Evolutionary conservation across 23 red algal species (phyloP).

Genomic region (Chondrus crispus): DNA sequence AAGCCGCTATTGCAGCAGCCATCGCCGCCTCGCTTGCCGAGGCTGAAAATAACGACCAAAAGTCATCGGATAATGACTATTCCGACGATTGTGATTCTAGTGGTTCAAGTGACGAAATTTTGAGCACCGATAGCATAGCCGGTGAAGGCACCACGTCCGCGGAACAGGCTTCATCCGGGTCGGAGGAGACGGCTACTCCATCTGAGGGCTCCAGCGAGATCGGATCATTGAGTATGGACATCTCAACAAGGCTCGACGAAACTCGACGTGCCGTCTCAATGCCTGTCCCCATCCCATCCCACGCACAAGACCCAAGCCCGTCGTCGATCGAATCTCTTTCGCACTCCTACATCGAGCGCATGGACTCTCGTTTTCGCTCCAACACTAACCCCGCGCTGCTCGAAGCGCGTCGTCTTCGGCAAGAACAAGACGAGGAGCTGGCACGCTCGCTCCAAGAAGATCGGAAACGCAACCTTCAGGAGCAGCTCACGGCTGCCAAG

Average conservation of each 20-base stretch:
- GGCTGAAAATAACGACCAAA: background rate
- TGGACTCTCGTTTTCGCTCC: slow-evolving; percentile 48
- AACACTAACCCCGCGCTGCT: slow-evolving; percentile 19
- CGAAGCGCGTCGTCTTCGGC: slow-evolving; percentile 24
- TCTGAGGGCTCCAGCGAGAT: background rate
- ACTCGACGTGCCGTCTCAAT: background rate
- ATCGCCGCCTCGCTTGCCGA: slow-evolving; percentile 39
- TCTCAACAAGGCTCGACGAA: background rate
- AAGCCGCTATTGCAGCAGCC: slow-evolving; percentile 47
- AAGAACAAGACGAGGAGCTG: slow-evolving; percentile 39
- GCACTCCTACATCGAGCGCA: slow-evolving; percentile 37
- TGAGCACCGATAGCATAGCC: background rate
- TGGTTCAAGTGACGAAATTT: slow-evolving; percentile 16
- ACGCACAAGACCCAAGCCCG: background rate
- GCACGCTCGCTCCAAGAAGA: slow-evolving; percentile 16
- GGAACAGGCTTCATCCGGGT: background rate
- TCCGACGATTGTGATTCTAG: background rate
- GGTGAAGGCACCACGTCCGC: background rate
- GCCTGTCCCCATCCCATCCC: background rate
- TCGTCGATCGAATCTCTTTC: slow-evolving; percentile 48
- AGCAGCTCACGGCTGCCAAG: background rate
- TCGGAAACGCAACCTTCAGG: slow-evolving; percentile 14
- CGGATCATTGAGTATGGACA: too few relatives aligned
- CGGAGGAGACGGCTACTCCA: background rate
- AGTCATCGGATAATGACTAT: background rate